Conservation (phyloP, 2,329 filamentous ascomycete genomes). For the Arachnopeziza araneosa region DNA sequence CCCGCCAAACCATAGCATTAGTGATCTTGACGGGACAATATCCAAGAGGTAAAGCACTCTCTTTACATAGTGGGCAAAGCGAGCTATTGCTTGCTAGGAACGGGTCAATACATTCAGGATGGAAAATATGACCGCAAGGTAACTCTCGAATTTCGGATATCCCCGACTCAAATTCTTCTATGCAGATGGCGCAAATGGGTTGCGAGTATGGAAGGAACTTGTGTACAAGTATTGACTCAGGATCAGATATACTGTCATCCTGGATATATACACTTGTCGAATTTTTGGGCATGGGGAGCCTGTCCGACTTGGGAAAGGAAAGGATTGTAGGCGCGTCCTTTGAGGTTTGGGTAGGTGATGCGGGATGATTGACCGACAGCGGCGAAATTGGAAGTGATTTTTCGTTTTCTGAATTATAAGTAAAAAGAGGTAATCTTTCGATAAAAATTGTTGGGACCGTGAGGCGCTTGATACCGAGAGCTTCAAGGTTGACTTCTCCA, state of each 20-base stretch:
- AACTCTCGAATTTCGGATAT: conserved; percentile 75
- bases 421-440: conserved; percentile 70
- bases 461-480: conserved; percentile 75
- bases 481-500: conserved; percentile 82
- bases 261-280: conserved; percentile 1
- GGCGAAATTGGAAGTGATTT: conserved; percentile 33
- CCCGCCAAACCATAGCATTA: conserved; percentile 79
- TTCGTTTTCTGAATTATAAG: conserved; percentile 59
- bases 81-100: conserved; percentile 76
- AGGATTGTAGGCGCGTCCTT: neutral
- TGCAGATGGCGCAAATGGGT: conserved; percentile 82
- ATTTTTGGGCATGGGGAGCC: neutral
- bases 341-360: neutral
- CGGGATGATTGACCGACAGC: neutral
- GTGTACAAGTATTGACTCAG: conserved; percentile 13
- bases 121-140: conserved; percentile 88
- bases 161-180: conserved; percentile 69
- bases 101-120: conserved; percentile 84
- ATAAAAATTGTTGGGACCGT: conserved; percentile 70
- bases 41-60: conserved; percentile 66
- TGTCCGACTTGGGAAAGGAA: neutral
- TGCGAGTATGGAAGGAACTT: conserved; percentile 56
- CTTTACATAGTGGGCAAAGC: conserved; percentile 87
- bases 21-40: conserved; percentile 64
- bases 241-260: conserved; percentile 13